phyloP scores from a whole-genome alignment of 208 protist genomes.

The Lotmaria passim region DNA sequence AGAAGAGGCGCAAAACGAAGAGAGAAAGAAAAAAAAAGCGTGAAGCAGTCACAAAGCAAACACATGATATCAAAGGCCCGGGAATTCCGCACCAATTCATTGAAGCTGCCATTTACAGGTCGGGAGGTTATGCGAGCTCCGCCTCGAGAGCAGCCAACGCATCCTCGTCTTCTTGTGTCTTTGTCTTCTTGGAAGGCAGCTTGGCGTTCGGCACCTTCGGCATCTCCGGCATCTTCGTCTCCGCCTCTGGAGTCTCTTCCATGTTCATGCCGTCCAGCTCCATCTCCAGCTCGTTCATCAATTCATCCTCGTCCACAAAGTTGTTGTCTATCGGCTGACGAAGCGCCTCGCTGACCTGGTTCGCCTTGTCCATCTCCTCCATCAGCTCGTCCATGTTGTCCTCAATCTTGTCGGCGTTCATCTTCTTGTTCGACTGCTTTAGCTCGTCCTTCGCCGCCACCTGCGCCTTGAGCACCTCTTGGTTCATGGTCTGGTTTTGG shows the following conservation, averaged over 20 bases:
- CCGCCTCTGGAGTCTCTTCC: slow-evolving; percentile 31
- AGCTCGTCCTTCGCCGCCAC: slow-evolving; percentile 72
- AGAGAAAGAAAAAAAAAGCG: slow-evolving; percentile 18
- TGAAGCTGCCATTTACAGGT: too few relatives aligned
- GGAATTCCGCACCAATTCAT: too few relatives aligned
- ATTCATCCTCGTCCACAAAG: slow-evolving; percentile 84
- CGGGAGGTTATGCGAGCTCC: slow-evolving; percentile 61
- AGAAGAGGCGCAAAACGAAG: neutral
- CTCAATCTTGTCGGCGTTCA: slow-evolving; percentile 90
- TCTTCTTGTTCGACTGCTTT: slow-evolving; percentile 81
- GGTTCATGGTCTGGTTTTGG: slow-evolving; percentile 89
- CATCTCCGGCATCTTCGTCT: slow-evolving; percentile 35
- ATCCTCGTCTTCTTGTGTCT: slow-evolving; percentile 77
- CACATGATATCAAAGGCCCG: too few relatives aligned
- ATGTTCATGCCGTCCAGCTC: slow-evolving; percentile 55
- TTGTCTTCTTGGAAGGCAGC: slow-evolving; percentile 55
- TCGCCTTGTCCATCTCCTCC: slow-evolving; percentile 93
- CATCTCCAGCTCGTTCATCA: slow-evolving; percentile 82
- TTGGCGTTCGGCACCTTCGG: slow-evolving; percentile 36
- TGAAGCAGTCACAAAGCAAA: slow-evolving; percentile 4
- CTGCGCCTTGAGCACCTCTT: slow-evolving; percentile 84
- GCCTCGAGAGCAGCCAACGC: slow-evolving; percentile 71
- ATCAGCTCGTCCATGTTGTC: slow-evolving; percentile 87
- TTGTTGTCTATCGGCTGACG: slow-evolving; percentile 80
- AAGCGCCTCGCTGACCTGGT: slow-evolving; percentile 84